phyloP scores from a whole-genome alignment of 768 basidiomycete species.

The Mycena galericulata region DNA sequence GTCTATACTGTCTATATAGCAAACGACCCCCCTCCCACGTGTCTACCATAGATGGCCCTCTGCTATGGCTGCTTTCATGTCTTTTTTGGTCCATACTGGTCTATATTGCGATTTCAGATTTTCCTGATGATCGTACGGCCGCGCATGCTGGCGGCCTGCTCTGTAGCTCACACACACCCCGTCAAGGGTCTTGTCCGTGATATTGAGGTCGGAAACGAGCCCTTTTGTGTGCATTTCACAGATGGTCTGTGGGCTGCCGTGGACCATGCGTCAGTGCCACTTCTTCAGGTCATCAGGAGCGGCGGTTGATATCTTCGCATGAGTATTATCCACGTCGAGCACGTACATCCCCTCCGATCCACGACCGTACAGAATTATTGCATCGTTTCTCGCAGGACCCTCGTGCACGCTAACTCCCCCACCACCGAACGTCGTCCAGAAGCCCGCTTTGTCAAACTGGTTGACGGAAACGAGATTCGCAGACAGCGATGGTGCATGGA shows the following conservation, averaged over 20 bases:
- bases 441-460: conserved; percentile 27
- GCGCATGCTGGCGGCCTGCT: conserved; percentile 5
- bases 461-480: conserved; percentile 42
- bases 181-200: conserved; percentile 26
- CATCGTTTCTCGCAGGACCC: background rate
- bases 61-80: no score
- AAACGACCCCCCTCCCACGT: no score
- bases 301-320: conserved; percentile 2
- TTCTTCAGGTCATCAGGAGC: background rate
- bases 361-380: background rate
- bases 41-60: no score
- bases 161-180: conserved; percentile 3
- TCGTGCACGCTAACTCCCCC: background rate
- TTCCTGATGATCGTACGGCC: no score
- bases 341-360: conserved; percentile 16
- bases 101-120: no score
- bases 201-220: conserved; percentile 36
- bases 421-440: background rate
- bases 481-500: conserved; percentile 42
- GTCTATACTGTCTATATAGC: no score
- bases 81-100: no score
- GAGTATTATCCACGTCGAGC: background rate
- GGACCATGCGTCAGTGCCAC: conserved; percentile 1
- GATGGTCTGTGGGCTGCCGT: background rate
- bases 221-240: background rate